Conservation (phyloP, 2,329 filamentous ascomycete species). For the Anisogramma anomala region DNA sequence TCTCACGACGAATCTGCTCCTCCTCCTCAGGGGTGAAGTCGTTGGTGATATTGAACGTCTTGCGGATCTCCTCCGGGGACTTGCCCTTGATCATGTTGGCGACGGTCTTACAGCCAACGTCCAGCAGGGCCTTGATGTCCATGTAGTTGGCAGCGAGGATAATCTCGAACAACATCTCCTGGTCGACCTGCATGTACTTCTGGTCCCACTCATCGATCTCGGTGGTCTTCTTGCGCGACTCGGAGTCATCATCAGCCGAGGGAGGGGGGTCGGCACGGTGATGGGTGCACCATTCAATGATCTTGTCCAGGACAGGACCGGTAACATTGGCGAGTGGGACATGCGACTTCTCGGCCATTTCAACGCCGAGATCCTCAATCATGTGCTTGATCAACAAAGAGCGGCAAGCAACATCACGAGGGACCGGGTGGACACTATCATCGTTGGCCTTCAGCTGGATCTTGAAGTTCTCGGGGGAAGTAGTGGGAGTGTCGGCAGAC, state of each 20-base stretch:
- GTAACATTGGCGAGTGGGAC: slow-evolving; percentile 90
- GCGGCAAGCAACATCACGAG: slow-evolving; percentile 76
- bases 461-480: slow-evolving; percentile 20
- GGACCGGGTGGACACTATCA: slow-evolving; percentile 37
- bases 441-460: slow-evolving; percentile 43
- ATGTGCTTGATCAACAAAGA: slow-evolving; percentile 97
- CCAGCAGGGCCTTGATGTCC: slow-evolving; percentile 94
- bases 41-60: slow-evolving; percentile 99
- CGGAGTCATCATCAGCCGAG: slow-evolving; percentile 76
- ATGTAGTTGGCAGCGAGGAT: slow-evolving; percentile 97
- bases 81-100: slow-evolving; percentile 99
- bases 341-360: slow-evolving; percentile 44
- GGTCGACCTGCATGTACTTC: slow-evolving; percentile 99
- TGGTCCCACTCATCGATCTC: slow-evolving; percentile 99
- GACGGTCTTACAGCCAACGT: slow-evolving; percentile 98
- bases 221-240: slow-evolving; percentile 94
- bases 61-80: slow-evolving; percentile 96
- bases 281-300: slow-evolving; percentile 95
- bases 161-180: slow-evolving; percentile 99
- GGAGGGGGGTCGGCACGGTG: slow-evolving; percentile 83
- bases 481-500: slow-evolving; percentile 21
- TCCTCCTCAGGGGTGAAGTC: slow-evolving; percentile 99
- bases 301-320: slow-evolving; percentile 86
- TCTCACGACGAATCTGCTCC: slow-evolving; percentile 88
- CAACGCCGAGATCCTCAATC: slow-evolving; percentile 79